Conservation (phyloP, 2,329 filamentous ascomycete genomes). For the Metarhizium album region DNA sequence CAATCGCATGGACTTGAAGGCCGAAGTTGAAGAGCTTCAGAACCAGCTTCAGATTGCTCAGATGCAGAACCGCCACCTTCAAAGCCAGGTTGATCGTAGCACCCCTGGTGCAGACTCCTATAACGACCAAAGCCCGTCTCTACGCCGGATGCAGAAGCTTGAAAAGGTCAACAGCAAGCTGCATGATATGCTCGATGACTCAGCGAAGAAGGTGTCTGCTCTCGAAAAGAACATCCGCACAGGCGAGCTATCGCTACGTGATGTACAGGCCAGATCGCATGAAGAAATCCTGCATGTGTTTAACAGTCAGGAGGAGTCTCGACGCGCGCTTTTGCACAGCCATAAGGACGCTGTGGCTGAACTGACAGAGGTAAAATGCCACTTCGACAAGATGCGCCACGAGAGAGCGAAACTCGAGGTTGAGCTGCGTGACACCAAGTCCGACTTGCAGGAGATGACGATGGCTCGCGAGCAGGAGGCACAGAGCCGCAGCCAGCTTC, state of each 20-base stretch:
- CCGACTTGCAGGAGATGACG: slow-evolving; percentile 73
- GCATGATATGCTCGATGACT: slow-evolving; percentile 92
- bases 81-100: slow-evolving; percentile 69
- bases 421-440: slow-evolving; percentile 72
- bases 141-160: slow-evolving; percentile 76
- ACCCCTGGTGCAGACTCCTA: slow-evolving; percentile 52
- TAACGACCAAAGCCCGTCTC: slow-evolving; percentile 71
- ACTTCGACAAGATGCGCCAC: slow-evolving; percentile 80
- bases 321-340: slow-evolving; percentile 67
- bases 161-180: slow-evolving; percentile 86
- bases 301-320: slow-evolving; percentile 84
- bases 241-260: slow-evolving; percentile 78
- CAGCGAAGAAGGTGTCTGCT: slow-evolving; percentile 79
- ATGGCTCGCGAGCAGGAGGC: slow-evolving; percentile 76
- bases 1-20: slow-evolving; percentile 80
- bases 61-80: slow-evolving; percentile 90
- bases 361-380: slow-evolving; percentile 72
- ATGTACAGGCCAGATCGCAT: slow-evolving; percentile 86
- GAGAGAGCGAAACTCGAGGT: slow-evolving; percentile 71
- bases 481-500: slow-evolving; percentile 74
- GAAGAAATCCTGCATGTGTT: slow-evolving; percentile 89
- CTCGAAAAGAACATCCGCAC: slow-evolving; percentile 79
- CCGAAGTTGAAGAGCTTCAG: slow-evolving; percentile 83
- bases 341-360: slow-evolving; percentile 82
- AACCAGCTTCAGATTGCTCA: slow-evolving; percentile 89